These are phyloP conservation scores for Fagopyrum homotropicum DNA, from an alignment of 148 eudicot species.

Conservation along the genomic window DNA sequence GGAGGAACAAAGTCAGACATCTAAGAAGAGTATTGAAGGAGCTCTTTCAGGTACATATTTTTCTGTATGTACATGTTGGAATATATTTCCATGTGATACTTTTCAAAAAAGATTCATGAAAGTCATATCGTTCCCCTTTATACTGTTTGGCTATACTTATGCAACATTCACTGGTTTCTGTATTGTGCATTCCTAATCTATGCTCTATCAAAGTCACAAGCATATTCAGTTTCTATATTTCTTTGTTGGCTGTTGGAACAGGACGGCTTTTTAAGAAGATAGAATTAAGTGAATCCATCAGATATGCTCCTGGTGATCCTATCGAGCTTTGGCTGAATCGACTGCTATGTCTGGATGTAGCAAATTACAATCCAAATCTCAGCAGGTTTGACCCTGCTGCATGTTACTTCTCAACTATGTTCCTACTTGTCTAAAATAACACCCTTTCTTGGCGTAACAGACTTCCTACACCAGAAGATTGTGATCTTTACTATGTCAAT, in stretches of 20 bases:
- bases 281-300: conserved; percentile 77
- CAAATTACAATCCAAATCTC: conserved; percentile 67
- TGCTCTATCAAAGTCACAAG: not conserved
- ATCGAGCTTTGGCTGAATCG: conserved; percentile 87
- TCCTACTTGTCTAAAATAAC: conserved; percentile 13
- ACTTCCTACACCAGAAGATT: conserved; percentile 67
- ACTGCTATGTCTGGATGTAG: conserved; percentile 83
- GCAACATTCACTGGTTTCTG: not conserved
- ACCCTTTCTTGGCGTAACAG: conserved; percentile 27
- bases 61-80: not conserved
- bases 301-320: conserved; percentile 93
- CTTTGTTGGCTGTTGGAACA: conserved; percentile 22
- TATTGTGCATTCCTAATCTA: too few relatives aligned
- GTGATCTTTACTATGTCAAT: conserved; percentile 92
- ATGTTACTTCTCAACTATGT: not conserved
- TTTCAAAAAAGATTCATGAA: not conserved
- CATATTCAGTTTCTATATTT: not conserved
- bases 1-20: conserved; percentile 64
- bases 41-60: conserved; percentile 49
- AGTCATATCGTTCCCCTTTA: not conserved
- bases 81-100: not conserved
- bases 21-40: conserved; percentile 47
- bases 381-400: conserved; percentile 44
- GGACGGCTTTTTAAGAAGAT: conserved; percentile 85
- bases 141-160: not conserved